phyloP scores from a whole-genome alignment of 2,329 filamentous ascomycete genomes.

The Colletotrichum lini region DNA sequence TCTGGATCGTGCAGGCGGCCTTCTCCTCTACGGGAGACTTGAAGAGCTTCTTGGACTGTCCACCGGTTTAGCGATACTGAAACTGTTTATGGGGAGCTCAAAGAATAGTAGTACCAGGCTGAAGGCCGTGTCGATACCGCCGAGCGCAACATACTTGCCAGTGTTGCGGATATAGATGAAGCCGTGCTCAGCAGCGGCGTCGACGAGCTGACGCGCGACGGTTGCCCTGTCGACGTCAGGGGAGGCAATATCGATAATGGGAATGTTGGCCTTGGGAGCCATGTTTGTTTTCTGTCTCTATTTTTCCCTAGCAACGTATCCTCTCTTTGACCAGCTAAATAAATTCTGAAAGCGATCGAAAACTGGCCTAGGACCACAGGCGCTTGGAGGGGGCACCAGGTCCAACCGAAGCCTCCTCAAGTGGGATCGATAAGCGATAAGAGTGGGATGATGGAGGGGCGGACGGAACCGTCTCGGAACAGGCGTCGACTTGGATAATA shows the following conservation, averaged over 20 bases:
- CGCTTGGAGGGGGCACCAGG: conserved; percentile 15
- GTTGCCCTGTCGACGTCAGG: conserved; percentile 65
- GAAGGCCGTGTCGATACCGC: conserved; percentile 81
- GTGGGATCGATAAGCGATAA: conserved; percentile 43
- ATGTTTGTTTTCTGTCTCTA: conserved; percentile 42
- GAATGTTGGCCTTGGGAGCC: conserved; percentile 68
- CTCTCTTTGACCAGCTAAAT: background rate
- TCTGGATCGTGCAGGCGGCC: conserved; percentile 79
- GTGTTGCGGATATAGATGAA: conserved; percentile 91
- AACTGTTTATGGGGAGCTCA: background rate
- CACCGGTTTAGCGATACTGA: background rate
- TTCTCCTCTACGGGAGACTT: conserved; percentile 79
- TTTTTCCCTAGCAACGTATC: background rate
- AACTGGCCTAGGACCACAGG: conserved; percentile 3
- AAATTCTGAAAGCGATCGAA: background rate
- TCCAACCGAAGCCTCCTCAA: conserved; percentile 29
- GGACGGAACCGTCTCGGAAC: conserved; percentile 14
- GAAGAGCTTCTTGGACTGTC: conserved; percentile 81
- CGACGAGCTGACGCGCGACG: conserved; percentile 78
- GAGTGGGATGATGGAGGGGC: conserved; percentile 36
- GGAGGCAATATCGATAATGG: conserved; percentile 85
- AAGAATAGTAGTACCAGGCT: conserved; percentile 69
- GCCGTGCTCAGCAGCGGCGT: conserved; percentile 85
- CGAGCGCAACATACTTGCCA: conserved; percentile 75
- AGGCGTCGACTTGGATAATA: conserved; percentile 32